Base-by-base conservation (phyloP, 108 stramenopile species). In the Pseudonitzschia pungens region DNA sequence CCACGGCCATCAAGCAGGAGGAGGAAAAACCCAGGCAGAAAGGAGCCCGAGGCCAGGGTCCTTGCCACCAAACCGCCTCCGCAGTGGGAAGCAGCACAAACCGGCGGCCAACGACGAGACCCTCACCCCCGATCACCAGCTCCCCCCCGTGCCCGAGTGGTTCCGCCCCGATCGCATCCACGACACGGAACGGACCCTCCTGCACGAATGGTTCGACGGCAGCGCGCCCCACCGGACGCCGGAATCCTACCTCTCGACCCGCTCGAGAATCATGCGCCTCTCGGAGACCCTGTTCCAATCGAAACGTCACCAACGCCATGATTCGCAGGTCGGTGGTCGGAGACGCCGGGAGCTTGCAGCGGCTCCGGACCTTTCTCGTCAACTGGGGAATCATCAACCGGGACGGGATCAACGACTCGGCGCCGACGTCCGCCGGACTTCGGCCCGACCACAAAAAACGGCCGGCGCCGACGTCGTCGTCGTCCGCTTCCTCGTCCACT, bases 161-260 rank as follows among this genome's bases (percentile, higher is more conserved):
- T 95, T 87, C 75, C 57, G 85, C n/a, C 24, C 67, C 3, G 73
- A 86, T 10, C 54, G 69, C 54, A 74, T 85, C 32, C 86, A 89
- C 15, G 82, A 89, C 42, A 69, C 89, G n/a, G 94, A 95, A 76
- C 79, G 79, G 40, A 71, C 80, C 16, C 73, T 86, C 68, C 74
- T 95, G 31, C 89, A 89, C 0, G 94, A 95, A 79, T 95, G 94
- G 94, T 95, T 95, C 76, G 83, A 95, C 68, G 57, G 43, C 26
- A 89, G 86, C 62, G 87, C 94, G 54, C 69, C 81, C 15, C 94
- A 95, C 74, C 82, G 94, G 12, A 91, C 88, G 20, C 74, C 75
- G 21, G 57, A 85, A 48, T 66, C 85, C 0, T 92, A 91, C 73
- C 43, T 91, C 14, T n/a, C 76, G 18, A 75, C 88, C 1, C 72